A percentile compares a stretch with the other conserved stretches of the same genome.
Evolutionary conservation across 139 green algal genomes (phyloP).

Genomic region (Axilococcus clingmanii): DNA sequence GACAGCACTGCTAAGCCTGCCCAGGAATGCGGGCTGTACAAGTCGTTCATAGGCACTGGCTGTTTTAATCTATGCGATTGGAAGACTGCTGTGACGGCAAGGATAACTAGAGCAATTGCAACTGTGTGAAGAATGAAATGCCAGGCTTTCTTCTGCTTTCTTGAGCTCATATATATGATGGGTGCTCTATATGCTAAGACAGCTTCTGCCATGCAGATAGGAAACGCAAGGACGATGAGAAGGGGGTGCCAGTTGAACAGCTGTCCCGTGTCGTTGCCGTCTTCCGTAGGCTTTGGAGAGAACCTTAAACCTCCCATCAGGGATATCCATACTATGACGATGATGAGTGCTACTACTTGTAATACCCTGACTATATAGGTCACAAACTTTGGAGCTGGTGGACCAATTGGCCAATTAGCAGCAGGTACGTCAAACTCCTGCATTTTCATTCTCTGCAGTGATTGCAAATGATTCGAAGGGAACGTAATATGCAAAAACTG

Average conservation of each 20-base stretch:
- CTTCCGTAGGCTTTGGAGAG: neutral
- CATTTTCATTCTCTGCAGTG: no score
- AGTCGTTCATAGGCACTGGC: constrained; percentile 45
- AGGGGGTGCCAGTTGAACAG: constrained; percentile 79
- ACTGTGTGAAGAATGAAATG: constrained; percentile 38
- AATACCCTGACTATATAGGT: neutral
- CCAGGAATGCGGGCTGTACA: constrained; percentile 49
- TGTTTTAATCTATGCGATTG: constrained; percentile 48
- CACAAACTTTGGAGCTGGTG: neutral
- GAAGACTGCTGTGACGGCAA: constrained; percentile 43
- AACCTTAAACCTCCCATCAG: constrained; percentile 19
- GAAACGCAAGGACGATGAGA: constrained; percentile 55
- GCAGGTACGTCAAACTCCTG: no score
- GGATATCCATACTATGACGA: constrained; percentile 12
- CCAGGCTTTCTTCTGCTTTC: constrained; percentile 37
- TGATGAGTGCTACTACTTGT: constrained; percentile 1
- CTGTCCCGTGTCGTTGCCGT: constrained; percentile 29
- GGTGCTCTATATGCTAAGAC: constrained; percentile 51
- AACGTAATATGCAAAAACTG: no score
- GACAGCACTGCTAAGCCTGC: constrained; percentile 18
- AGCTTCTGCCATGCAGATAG: constrained; percentile 59
- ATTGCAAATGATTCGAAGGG: no score
- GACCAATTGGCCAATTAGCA: constrained; percentile 1
- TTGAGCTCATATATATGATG: constrained; percentile 10
- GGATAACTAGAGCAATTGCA: constrained; percentile 10